phyloP scores from a whole-genome alignment of 2,329 filamentous ascomycete genomes.

The Macrophomina tecta region DNA sequence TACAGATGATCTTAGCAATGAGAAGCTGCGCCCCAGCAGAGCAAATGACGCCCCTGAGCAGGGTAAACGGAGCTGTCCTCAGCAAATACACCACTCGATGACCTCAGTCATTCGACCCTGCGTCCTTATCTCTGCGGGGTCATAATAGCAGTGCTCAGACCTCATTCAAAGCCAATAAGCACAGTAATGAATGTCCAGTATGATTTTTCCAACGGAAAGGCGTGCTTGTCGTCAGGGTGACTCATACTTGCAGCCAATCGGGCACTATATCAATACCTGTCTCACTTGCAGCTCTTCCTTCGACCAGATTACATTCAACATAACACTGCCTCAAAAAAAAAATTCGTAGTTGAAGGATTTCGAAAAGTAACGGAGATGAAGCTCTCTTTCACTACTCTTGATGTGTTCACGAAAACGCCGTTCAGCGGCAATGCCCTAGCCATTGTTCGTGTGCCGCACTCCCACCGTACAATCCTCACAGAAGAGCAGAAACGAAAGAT shows the following conservation, averaged over 20 bases:
- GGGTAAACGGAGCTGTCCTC: too few species aligned
- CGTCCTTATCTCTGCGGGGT: too few species aligned
- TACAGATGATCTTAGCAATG: too few species aligned
- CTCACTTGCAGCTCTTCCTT: background rate
- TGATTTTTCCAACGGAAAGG: background rate
- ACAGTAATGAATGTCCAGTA: too few species aligned
- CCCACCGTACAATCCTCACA: conserved; percentile 38
- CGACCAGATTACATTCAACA: background rate
- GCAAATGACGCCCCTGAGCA: too few species aligned
- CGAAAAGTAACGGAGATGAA: background rate
- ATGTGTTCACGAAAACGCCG: conserved; percentile 56
- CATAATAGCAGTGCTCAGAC: too few species aligned
- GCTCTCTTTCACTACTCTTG: conserved; percentile 47
- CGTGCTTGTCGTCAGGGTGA: background rate
- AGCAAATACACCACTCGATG: too few species aligned
- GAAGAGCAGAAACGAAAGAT: conserved; percentile 60
- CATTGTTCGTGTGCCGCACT: conserved; percentile 56
- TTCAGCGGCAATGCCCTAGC: conserved; percentile 62
- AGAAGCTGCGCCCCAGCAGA: too few species aligned
- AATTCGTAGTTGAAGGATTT: too few species aligned
- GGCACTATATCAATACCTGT: background rate
- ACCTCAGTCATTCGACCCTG: too few species aligned
- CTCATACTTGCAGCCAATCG: background rate
- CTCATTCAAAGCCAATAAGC: too few species aligned
- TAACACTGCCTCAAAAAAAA: background rate